Conservation (phyloP, 2,329 filamentous ascomycete species). For the Penicillium corylophilum region DNA sequence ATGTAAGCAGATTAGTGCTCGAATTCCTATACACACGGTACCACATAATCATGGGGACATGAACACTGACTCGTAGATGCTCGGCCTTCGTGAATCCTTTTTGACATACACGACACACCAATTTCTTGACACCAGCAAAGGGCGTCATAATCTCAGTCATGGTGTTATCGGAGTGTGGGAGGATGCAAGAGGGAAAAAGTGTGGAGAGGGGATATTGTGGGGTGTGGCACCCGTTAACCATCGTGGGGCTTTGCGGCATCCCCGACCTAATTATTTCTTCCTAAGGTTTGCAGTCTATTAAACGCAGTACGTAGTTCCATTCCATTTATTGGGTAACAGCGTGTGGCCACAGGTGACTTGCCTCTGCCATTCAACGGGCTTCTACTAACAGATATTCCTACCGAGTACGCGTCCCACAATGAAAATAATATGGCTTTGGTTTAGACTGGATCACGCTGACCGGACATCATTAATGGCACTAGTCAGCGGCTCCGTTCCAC, state of each 20-base stretch:
- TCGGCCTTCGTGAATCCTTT: conserved; percentile 45
- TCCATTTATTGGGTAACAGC: not conserved
- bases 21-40: not conserved
- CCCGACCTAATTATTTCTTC: not conserved
- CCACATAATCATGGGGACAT: conserved; percentile 14
- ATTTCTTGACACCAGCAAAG: conserved; percentile 24
- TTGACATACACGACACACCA: conserved; percentile 42
- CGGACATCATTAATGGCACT: not conserved
- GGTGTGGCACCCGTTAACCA: conserved; percentile 17
- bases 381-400: not conserved
- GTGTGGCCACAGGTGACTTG: not conserved
- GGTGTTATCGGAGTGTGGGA: conserved; percentile 1
- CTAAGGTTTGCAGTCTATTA: no score
- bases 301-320: no score
- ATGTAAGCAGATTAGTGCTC: not conserved
- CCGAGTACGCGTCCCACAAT: not conserved
- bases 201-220: conserved; percentile 25
- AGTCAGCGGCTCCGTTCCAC: not conserved
- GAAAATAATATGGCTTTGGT: not conserved
- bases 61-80: conserved; percentile 37
- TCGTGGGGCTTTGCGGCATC: not conserved
- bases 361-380: not conserved
- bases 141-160: conserved; percentile 14
- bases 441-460: not conserved
- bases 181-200: conserved; percentile 2